A percentile compares a stretch with the other conserved stretches of the same genome.
Conservation (phyloP, 164 flowering plant genomes). For the Annona squamosa region DNA sequence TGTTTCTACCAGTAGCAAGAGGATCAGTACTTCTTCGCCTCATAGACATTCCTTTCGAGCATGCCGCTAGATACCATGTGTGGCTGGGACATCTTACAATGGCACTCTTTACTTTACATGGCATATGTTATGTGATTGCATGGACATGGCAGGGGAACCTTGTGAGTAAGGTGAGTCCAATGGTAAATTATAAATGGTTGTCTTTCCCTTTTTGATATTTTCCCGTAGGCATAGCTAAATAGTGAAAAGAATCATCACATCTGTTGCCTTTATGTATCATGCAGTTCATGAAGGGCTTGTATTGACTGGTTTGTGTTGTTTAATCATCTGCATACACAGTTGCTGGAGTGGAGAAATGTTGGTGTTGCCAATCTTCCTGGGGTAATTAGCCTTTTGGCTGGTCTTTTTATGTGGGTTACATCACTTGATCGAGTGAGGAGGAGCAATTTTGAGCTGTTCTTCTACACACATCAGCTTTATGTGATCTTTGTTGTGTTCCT, state of each 20-base stretch:
- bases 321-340: slow-evolving; percentile 31
- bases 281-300: background rate
- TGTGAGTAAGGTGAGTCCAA: slow-evolving; percentile 45
- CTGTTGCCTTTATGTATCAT: background rate
- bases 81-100: slow-evolving; percentile 96
- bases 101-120: slow-evolving; percentile 71
- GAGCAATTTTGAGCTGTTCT: slow-evolving; percentile 69
- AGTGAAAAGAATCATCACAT: background rate
- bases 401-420: slow-evolving; percentile 90
- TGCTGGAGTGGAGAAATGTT: slow-evolving; percentile 52
- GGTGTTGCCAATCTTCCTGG: slow-evolving; percentile 76
- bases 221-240: too few relatives aligned
- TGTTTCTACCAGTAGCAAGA: slow-evolving; percentile 80
- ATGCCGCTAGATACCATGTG: slow-evolving; percentile 85
- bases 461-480: slow-evolving; percentile 90
- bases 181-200: slow-evolving; percentile 3
- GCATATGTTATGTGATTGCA: slow-evolving; percentile 45
- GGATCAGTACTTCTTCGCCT: slow-evolving; percentile 85
- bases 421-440: slow-evolving; percentile 65
- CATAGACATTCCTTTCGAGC: slow-evolving; percentile 90
- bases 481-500: slow-evolving; percentile 63
- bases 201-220: background rate
- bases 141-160: slow-evolving; percentile 66
- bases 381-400: slow-evolving; percentile 71
- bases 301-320: background rate